Percentiles rank a stretch among this genome's conserved stretches.
These are phyloP conservation scores for Angomonas desouzai DNA, from an alignment of 208 protist species.

Conservation along the genomic window DNA sequence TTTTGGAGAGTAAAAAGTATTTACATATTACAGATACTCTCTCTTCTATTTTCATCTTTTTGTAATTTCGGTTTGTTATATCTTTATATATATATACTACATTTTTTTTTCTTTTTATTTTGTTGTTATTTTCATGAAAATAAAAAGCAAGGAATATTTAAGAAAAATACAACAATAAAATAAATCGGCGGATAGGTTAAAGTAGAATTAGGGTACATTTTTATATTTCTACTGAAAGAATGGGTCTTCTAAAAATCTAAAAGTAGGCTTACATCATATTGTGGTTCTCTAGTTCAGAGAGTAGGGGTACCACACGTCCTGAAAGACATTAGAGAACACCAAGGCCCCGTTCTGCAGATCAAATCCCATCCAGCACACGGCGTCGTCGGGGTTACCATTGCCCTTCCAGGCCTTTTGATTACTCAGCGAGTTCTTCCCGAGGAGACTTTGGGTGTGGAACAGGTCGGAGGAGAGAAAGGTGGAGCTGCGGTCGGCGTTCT, in stretches of 20 bases:
- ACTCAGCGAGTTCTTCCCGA: conserved; percentile 10
- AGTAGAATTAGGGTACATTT: no score
- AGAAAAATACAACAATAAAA: no score
- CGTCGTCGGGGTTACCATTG: conserved; percentile 10
- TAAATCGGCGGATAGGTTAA: no score
- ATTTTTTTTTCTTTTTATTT: no score
- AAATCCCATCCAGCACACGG: conserved; percentile 65
- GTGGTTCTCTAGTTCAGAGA: neutral
- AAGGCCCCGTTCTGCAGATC: conserved; percentile 27
- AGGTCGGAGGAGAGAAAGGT: conserved; percentile 6
- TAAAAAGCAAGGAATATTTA: no score
- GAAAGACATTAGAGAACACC: conserved; percentile 40
- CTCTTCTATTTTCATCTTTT: no score
- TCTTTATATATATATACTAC: no score
- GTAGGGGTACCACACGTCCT: conserved; percentile 47
- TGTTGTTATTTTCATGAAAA: no score
- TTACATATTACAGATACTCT: no score
- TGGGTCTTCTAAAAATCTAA: conserved; percentile 10
- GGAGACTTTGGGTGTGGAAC: conserved; percentile 9
- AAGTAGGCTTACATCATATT: neutral
- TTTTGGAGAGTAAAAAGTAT: no score
- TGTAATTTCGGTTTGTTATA: no score
- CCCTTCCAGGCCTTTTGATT: neutral
- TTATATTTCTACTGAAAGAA: no score
- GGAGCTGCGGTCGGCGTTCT: neutral